Evolutionary conservation across 352 stramenopile genomes (phyloP).

Genomic region (Phytopythium oedochilum): DNA sequence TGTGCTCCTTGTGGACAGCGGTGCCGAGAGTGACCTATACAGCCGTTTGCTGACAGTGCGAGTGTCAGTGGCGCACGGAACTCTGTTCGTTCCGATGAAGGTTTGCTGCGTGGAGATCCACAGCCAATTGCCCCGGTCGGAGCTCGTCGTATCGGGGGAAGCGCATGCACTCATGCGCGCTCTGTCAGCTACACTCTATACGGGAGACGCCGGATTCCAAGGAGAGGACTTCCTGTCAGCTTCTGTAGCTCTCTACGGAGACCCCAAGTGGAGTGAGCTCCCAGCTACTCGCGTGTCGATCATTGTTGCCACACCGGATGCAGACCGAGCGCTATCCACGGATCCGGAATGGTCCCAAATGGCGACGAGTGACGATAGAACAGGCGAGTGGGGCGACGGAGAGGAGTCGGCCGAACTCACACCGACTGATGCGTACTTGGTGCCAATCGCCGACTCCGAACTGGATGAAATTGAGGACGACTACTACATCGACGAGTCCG

Average conservation of each 20-base stretch:
- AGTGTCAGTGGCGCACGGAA: constrained; percentile 11
- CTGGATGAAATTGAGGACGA: not conserved
- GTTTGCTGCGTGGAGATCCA: constrained; percentile 24
- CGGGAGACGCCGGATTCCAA: constrained; percentile 1
- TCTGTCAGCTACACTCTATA: constrained; percentile 12
- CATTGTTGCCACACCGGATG: not conserved
- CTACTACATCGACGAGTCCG: not conserved
- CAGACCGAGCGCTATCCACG: not conserved
- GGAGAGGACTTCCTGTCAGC: constrained; percentile 11
- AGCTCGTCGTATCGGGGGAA: constrained; percentile 17
- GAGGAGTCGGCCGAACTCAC: not conserved
- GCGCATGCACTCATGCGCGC: constrained; percentile 9
- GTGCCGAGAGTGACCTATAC: constrained; percentile 3
- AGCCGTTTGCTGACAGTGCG: constrained; percentile 12
- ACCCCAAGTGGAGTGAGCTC: not conserved
- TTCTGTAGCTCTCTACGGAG: not conserved
- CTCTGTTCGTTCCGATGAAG: constrained; percentile 10
- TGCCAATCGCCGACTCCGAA: not conserved
- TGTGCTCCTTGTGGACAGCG: constrained; percentile 10
- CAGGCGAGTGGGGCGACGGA: not conserved
- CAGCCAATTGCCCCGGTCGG: not conserved
- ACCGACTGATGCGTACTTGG: not conserved
- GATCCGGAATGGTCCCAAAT: not conserved
- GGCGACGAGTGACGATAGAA: not conserved
- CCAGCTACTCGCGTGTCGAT: not conserved